These are phyloP conservation scores for Phialophora expanda DNA, from an alignment of 2,329 filamentous ascomycete genomes.

Conservation along the genomic window DNA sequence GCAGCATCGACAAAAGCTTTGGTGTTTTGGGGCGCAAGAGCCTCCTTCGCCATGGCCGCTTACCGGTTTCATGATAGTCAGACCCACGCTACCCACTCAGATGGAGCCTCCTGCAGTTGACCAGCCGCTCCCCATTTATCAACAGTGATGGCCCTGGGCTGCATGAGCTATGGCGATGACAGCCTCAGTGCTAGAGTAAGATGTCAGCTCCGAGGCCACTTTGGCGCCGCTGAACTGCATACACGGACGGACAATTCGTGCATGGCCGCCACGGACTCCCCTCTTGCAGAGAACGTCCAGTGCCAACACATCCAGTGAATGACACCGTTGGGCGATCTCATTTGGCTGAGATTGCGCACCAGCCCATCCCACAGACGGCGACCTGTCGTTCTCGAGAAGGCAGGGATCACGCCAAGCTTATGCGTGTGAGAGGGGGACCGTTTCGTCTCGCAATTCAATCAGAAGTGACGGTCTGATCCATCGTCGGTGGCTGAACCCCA, in stretches of 20 bases:
- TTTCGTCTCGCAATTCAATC: constrained; percentile 22
- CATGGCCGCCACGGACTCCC: not conserved
- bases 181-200: constrained; percentile 21
- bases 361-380: not conserved
- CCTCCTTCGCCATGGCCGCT: constrained; percentile 29
- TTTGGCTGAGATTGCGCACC: constrained; percentile 22
- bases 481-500: constrained; percentile 28
- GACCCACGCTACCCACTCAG: constrained; percentile 25
- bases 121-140: constrained; percentile 23
- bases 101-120: constrained; percentile 10
- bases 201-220: constrained; percentile 12
- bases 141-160: constrained; percentile 12
- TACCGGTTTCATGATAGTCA: constrained; percentile 26
- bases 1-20: constrained; percentile 19
- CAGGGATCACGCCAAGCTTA: constrained; percentile 8
- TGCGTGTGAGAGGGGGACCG: constrained; percentile 20
- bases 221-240: not conserved
- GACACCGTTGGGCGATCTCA: constrained; percentile 9
- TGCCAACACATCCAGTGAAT: not conserved
- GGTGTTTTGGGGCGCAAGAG: constrained; percentile 28
- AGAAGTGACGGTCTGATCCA: constrained; percentile 23
- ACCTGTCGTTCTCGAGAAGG: constrained; percentile 9
- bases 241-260: constrained; percentile 17
- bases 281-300: not conserved
- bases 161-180: constrained; percentile 14